Conservation (phyloP, 2,329 filamentous ascomycete genomes). For the Periconia macrospinosa region DNA sequence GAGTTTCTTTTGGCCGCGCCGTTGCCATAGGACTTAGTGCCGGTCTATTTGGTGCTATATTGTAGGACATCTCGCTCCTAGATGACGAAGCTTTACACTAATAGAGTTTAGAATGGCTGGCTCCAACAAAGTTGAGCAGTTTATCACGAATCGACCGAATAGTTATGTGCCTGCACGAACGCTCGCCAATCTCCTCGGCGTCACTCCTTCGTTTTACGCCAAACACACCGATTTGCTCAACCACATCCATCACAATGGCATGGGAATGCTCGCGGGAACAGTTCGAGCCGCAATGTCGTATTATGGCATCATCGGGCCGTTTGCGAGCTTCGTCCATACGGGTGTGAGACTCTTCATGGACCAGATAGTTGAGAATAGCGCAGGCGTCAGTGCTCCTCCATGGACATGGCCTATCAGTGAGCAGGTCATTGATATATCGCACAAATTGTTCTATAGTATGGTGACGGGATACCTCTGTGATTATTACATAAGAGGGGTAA, state of each 20-base stretch:
- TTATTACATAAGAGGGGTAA: slow-evolving; percentile 15
- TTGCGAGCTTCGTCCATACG: slow-evolving; percentile 32
- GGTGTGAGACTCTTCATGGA: slow-evolving; percentile 32
- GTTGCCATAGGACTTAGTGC: slow-evolving; percentile 21
- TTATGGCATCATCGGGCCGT: slow-evolving; percentile 35
- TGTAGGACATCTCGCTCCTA: too few relatives aligned
- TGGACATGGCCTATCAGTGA: slow-evolving; percentile 41
- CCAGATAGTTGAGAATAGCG: slow-evolving; percentile 32
- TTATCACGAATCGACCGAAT: slow-evolving; percentile 28
- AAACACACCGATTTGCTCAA: slow-evolving; percentile 27
- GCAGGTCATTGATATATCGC: slow-evolving; percentile 34
- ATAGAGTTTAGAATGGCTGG: slow-evolving; percentile 27
- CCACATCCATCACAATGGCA: slow-evolving; percentile 28
- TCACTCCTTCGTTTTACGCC: slow-evolving; percentile 13
- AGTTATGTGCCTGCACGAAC: slow-evolving; percentile 37
- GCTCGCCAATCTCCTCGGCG: slow-evolving; percentile 26
- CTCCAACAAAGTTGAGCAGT: slow-evolving; percentile 30
- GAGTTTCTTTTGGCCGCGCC: slow-evolving; percentile 20
- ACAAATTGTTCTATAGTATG: slow-evolving; percentile 31
- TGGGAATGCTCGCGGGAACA: slow-evolving; percentile 31
- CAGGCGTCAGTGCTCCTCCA: slow-evolving; percentile 29
- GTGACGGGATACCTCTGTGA: slow-evolving; percentile 32
- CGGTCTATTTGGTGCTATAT: not conserved
- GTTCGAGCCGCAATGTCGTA: slow-evolving; percentile 32
- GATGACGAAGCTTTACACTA: not conserved